Evolutionary conservation across 495 filamentous ascomycete species (phyloP), one percentile per base, ranked within the genome.

Genomic region (Hypoxylon fuscum): DNA sequence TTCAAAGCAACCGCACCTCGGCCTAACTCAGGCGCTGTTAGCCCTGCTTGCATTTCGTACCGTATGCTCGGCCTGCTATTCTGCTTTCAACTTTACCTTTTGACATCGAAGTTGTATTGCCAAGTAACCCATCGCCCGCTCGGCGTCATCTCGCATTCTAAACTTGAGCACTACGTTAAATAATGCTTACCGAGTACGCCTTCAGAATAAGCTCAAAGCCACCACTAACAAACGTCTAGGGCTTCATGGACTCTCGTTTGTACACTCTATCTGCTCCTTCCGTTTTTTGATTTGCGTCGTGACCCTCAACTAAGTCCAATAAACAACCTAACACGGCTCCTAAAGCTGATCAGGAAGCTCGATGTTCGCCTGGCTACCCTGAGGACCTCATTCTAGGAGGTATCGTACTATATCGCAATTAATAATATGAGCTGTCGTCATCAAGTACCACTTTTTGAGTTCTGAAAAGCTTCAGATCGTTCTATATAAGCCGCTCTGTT

Each of bases 281-380:
- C 63, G 20, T 45, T 61, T 66, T 61, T 32, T 57, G 63, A 57
- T 46, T 61, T 51, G 52, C 42, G 51, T 50, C 32, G 52, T 42
- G 34, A 57, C 47, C 34, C 34, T 43, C 46, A 25, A 17, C 51
- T 35, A 51, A 6, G 40, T 47, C 6, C n/a, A 35, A 32, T 12
- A 37, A 21, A 5, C 22, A 25, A 1, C 43, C 47, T 49, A 21
- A 12, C 20, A 44, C 54, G 21, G n/a, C 21, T 56, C 42, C 57
- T 66, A 53, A 49, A 14, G 56, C 47, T 49, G 53, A 57, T 66
- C 11, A 6, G 63, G 63, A 66, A 66, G 63, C 48, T 66, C 56
- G 40, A 57, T 53, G 46, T 20, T 34, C 21, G 3, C 42, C 21
- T 49, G 34, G 14, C 22, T 48, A 66, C 42, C 50, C 32, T 47